These are phyloP conservation scores for Yamagishiella unicocca DNA, from an alignment of 139 green algal genomes.

Conservation along the genomic window DNA sequence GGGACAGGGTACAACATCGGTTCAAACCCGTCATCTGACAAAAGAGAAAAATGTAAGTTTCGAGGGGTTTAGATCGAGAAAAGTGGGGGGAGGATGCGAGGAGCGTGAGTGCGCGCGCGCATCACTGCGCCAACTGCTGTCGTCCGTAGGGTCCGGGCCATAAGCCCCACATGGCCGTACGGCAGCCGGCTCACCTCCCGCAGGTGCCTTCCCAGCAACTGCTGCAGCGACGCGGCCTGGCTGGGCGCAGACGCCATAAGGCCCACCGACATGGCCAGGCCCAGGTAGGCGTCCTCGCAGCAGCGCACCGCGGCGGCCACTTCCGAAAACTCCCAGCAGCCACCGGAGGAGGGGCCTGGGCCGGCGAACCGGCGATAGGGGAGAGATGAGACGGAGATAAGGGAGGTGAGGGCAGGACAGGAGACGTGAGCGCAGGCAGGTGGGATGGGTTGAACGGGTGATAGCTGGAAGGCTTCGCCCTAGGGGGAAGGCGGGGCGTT, in stretches of 20 bases:
- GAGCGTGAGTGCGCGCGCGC: too few relatives aligned
- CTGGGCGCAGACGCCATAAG: neutral
- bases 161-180: too few relatives aligned
- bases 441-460: neutral
- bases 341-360: constrained; percentile 12
- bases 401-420: neutral
- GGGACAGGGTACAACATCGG: too few relatives aligned
- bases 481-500: neutral
- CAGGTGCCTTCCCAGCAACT: constrained; percentile 28
- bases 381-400: neutral
- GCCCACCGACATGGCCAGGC: constrained; percentile 12
- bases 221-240: neutral
- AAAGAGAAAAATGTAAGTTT: too few relatives aligned
- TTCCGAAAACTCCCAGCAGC: constrained; percentile 33
- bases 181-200: neutral
- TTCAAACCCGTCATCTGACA: too few relatives aligned
- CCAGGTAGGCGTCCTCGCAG: constrained; percentile 35
- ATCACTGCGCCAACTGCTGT: too few relatives aligned
- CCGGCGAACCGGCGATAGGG: too few relatives aligned
- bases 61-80: too few relatives aligned
- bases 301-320: neutral
- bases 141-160: too few relatives aligned
- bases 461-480: neutral
- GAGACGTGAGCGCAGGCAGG: neutral
- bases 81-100: too few relatives aligned